These are phyloP conservation scores for Skeletonema menzelii DNA, from an alignment of 108 stramenopile genomes.

Conservation along the genomic window DNA sequence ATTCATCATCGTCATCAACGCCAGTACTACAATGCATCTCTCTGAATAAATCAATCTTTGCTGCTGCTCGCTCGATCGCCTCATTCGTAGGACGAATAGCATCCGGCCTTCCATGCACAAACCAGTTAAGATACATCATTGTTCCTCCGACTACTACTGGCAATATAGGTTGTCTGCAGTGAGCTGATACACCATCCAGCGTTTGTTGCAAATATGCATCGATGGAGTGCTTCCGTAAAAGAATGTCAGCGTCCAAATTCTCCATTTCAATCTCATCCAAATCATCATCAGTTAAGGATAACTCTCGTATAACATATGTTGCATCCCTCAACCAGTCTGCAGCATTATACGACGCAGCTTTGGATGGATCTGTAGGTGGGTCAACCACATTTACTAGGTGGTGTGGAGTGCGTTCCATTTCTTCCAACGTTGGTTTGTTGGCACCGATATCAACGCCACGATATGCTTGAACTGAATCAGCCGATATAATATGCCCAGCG, in stretches of 20 bases:
- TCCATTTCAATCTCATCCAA: background rate
- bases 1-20: slow-evolving; percentile 14
- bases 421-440: slow-evolving; percentile 91
- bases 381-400: slow-evolving; percentile 87
- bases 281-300: slow-evolving; percentile 29
- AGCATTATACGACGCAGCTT: slow-evolving; percentile 69
- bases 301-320: slow-evolving; percentile 47
- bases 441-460: slow-evolving; percentile 90
- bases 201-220: slow-evolving; percentile 10
- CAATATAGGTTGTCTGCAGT: slow-evolving; percentile 30
- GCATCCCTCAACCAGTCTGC: slow-evolving; percentile 91
- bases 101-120: slow-evolving; percentile 93
- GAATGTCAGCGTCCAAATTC: slow-evolving; percentile 2
- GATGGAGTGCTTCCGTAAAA: slow-evolving; percentile 23
- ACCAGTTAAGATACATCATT: slow-evolving; percentile 98
- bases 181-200: background rate
- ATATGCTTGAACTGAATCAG: slow-evolving; percentile 95
- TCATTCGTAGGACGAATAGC: slow-evolving; percentile 74
- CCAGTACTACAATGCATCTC: background rate
- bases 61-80: slow-evolving; percentile 54
- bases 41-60: slow-evolving; percentile 46
- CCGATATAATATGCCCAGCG: slow-evolving; percentile 80
- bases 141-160: slow-evolving; percentile 91
- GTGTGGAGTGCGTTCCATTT: slow-evolving; percentile 81
- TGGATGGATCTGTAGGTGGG: slow-evolving; percentile 4